These are phyloP conservation scores for Leccinum longicurvipes DNA, from an alignment of 768 basidiomycete species.

Conservation along the genomic window DNA sequence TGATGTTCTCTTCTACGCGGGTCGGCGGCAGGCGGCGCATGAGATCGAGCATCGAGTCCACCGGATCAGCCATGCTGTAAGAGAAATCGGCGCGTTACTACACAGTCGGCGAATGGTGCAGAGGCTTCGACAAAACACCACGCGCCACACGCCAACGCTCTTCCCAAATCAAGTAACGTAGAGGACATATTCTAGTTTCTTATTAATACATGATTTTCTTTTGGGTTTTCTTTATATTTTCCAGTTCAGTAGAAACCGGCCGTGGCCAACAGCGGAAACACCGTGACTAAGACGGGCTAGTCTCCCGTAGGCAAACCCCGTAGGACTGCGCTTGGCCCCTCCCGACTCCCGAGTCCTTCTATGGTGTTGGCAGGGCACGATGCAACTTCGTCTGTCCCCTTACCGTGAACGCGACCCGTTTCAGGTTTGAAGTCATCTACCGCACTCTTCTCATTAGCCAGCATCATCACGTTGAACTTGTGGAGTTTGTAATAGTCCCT, in stretches of 20 bases:
- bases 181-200: no score
- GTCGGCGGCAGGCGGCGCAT: constrained; percentile 95
- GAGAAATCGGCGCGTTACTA: background rate
- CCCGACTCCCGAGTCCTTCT: background rate
- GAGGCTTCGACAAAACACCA: background rate
- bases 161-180: background rate
- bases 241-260: background rate
- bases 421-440: constrained; percentile 33
- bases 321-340: background rate
- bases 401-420: constrained; percentile 32
- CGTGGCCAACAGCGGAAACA: background rate
- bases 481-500: constrained; percentile 66
- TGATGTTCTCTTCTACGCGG: constrained; percentile 82
- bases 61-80: constrained; percentile 62
- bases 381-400: constrained; percentile 3
- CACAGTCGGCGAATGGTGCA: background rate
- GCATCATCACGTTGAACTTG: constrained; percentile 78
- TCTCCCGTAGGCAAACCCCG: no score
- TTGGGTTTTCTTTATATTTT: no score
- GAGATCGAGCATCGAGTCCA: constrained; percentile 93
- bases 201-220: no score
- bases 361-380: background rate
- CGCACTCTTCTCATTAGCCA: constrained; percentile 51
- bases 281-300: background rate
- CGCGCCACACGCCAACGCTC: background rate